A percentile compares a stretch with the other conserved stretches of the same genome.
Conservation (phyloP, 495 filamentous ascomycete genomes). For the Talaromyces ruber region DNA sequence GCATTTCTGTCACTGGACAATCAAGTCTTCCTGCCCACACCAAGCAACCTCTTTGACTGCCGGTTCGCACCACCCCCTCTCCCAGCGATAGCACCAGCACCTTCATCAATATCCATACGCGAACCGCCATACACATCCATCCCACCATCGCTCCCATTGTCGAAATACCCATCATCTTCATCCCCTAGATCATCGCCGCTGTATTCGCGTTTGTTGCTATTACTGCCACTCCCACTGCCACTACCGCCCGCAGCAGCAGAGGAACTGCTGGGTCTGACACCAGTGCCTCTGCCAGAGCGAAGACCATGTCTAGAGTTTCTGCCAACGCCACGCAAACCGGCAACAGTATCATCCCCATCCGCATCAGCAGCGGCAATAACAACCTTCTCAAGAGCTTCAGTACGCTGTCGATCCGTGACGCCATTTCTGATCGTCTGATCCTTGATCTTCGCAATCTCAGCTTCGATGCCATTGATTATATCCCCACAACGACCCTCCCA, state of each 20-base stretch:
- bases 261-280: conserved; percentile 7
- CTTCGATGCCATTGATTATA: conserved; percentile 69
- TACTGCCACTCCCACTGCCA: conserved; percentile 12
- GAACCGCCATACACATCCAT: conserved; percentile 47
- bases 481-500: conserved; percentile 70
- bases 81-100: conserved; percentile 14
- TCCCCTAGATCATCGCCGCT: conserved; percentile 33
- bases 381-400: conserved; percentile 38
- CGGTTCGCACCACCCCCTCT: conserved; percentile 14
- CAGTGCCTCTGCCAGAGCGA: neutral
- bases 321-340: conserved; percentile 12
- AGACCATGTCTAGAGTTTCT: neutral
- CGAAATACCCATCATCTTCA: conserved; percentile 36
- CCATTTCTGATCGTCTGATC: conserved; percentile 45
- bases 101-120: conserved; percentile 41
- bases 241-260: conserved; percentile 6
- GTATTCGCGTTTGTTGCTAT: conserved; percentile 31
- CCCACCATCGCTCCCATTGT: conserved; percentile 40
- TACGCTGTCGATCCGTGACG: conserved; percentile 36
- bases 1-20: neutral
- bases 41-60: conserved; percentile 31
- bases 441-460: conserved; percentile 53
- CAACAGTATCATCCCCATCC: conserved; percentile 12
- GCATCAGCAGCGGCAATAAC: conserved; percentile 17
- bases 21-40: conserved; percentile 26